Conservation (phyloP, 768 basidiomycete genomes). For the Tricholoma saponaceum region DNA sequence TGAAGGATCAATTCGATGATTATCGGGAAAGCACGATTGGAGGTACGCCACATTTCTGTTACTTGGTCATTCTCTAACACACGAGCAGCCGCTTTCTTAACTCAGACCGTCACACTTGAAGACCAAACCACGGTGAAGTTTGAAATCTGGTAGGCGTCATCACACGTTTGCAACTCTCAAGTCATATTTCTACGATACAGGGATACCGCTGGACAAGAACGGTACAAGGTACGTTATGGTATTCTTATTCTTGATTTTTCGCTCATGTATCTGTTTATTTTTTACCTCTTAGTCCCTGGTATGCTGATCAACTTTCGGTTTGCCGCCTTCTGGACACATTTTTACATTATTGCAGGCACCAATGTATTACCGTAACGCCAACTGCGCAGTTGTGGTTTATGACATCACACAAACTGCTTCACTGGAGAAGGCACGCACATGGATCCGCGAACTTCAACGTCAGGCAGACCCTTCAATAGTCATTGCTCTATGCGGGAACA, state of each 20-base stretch:
- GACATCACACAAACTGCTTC: conserved; percentile 93
- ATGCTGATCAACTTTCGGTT: conserved; percentile 22
- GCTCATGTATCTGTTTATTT: conserved; percentile 7
- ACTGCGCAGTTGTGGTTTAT: conserved; percentile 92
- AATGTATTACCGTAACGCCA: conserved; percentile 96
- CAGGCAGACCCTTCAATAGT: conserved; percentile 97
- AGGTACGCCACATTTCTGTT: conserved; percentile 39
- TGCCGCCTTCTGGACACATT: conserved; percentile 4
- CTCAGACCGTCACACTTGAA: conserved; percentile 92
- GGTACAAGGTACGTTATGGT: conserved; percentile 68
- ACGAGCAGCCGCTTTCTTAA: conserved; percentile 84
- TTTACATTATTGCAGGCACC: conserved; percentile 53
- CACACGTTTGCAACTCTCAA: background rate
- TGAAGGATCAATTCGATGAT: conserved; percentile 95
- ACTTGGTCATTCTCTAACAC: conserved; percentile 1
- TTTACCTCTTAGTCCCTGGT: conserved; percentile 31
- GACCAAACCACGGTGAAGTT: conserved; percentile 94
- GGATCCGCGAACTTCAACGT: conserved; percentile 95
- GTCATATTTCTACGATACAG: conserved; percentile 31
- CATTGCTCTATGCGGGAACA: conserved; percentile 96
- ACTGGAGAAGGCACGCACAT: conserved; percentile 91
- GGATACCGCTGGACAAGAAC: conserved; percentile 96
- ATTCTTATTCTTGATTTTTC: conserved; percentile 6
- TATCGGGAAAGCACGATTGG: conserved; percentile 95
- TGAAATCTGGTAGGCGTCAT: conserved; percentile 79